Evolutionary conservation across 176 grass and related monocot genomes (phyloP).

Genomic region (Carex myosuroides): DNA sequence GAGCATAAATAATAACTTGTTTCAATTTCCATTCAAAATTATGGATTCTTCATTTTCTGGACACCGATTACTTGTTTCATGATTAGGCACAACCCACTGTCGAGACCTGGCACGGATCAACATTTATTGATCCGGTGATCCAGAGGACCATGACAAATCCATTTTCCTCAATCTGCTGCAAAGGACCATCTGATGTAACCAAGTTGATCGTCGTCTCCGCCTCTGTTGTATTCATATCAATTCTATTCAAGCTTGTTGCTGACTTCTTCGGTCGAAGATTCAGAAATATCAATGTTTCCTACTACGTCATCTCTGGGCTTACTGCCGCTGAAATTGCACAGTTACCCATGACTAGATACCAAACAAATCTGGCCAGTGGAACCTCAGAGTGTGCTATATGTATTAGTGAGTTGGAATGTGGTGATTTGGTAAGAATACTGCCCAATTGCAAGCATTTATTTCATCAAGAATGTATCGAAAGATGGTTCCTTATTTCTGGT

Average conservation of each 20-base stretch:
- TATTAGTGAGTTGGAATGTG: conserved; percentile 35
- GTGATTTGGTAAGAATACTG: conserved; percentile 24
- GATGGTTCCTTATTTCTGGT: conserved; percentile 26
- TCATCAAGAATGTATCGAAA: conserved; percentile 40
- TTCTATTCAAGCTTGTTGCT: background rate
- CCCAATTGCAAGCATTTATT: conserved; percentile 48
- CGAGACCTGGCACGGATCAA: background rate
- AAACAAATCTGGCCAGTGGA: background rate
- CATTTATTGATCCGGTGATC: background rate
- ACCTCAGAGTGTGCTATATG: conserved; percentile 38
- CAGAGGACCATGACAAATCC: background rate
- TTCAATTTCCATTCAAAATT: background rate
- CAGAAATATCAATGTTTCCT: background rate
- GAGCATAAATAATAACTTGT: background rate
- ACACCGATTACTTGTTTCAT: background rate
- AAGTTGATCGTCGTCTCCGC: background rate
- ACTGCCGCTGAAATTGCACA: background rate
- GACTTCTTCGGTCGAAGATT: background rate
- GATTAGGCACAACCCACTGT: background rate
- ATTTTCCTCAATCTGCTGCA: background rate
- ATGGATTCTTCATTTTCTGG: background rate
- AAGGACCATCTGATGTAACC: background rate
- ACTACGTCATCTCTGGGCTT: background rate
- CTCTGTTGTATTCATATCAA: background rate
- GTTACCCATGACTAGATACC: background rate